Conservation (phyloP, 495 filamentous ascomycete genomes). For the Cryomyces antarcticus region DNA sequence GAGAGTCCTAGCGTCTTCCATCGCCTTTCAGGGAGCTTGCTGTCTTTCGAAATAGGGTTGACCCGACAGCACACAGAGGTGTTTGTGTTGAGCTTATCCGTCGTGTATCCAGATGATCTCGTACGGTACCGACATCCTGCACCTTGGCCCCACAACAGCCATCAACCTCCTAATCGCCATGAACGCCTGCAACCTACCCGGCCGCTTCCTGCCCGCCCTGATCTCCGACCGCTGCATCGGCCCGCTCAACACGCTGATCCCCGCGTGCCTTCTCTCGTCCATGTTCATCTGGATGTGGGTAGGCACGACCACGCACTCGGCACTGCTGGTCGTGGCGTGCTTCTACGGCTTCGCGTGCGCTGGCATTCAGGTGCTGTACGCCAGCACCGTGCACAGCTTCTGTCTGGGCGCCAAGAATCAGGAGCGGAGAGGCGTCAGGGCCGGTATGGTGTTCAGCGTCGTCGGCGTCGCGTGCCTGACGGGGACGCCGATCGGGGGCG, state of each 20-base stretch:
- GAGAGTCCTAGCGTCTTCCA: slow-evolving; percentile 8
- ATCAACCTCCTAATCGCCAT: slow-evolving; percentile 8
- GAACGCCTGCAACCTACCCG: slow-evolving; percentile 6
- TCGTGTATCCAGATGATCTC: slow-evolving; percentile 6
- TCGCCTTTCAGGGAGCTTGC: slow-evolving; percentile 7
- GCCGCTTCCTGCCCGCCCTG: slow-evolving; percentile 5
- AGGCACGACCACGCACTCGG: background rate
- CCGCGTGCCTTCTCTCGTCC: slow-evolving; percentile 3
- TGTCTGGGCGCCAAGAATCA: slow-evolving; percentile 4
- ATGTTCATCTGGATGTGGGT: slow-evolving; percentile 5
- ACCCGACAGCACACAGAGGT: background rate
- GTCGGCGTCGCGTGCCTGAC: slow-evolving; percentile 7
- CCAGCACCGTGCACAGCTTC: slow-evolving; percentile 4
- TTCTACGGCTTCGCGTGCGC: slow-evolving; percentile 9
- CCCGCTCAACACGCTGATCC: slow-evolving; percentile 13
- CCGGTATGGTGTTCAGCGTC: slow-evolving; percentile 3
- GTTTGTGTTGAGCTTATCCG: background rate
- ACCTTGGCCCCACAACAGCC: slow-evolving; percentile 2
- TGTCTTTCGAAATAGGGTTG: slow-evolving; percentile 2
- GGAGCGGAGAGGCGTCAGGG: slow-evolving; percentile 5
- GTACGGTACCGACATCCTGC: slow-evolving; percentile 7
- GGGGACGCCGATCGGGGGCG: slow-evolving; percentile 8
- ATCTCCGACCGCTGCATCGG: slow-evolving; percentile 7
- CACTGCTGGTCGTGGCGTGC: slow-evolving; percentile 5
- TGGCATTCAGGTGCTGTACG: slow-evolving; percentile 6